Percentiles rank a stretch among this genome's conserved stretches.
Evolutionary conservation across 148 eudicot species (phyloP).

Genomic region (Pharnaceum exiguum): DNA sequence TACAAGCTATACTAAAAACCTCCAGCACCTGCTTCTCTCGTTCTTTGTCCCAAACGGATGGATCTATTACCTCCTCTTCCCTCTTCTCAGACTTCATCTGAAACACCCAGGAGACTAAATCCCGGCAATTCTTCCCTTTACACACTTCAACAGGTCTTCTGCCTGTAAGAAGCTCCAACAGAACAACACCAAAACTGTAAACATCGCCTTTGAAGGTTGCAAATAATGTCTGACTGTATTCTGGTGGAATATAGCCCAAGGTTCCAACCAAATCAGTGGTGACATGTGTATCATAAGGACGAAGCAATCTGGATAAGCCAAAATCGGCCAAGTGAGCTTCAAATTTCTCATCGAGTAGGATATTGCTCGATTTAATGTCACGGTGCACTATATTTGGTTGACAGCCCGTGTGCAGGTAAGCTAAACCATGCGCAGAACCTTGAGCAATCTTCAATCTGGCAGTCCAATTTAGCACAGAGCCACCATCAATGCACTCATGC

Average conservation of each 20-base stretch:
- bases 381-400: slow-evolving; percentile 77
- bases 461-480: slow-evolving; percentile 61
- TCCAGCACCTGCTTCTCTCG: slow-evolving; percentile 64
- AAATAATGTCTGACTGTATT: slow-evolving; percentile 74
- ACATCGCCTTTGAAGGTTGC: slow-evolving; percentile 98
- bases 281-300: slow-evolving; percentile 88
- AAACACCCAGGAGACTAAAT: slow-evolving; percentile 85
- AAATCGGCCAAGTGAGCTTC: slow-evolving; percentile 95
- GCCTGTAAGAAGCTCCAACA: slow-evolving; percentile 82
- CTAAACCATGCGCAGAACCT: slow-evolving; percentile 78
- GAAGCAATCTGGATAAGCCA: slow-evolving; percentile 72
- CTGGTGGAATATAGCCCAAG: slow-evolving; percentile 93
- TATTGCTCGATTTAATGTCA: slow-evolving; percentile 90
- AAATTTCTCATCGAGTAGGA: slow-evolving; percentile 72
- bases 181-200: slow-evolving; percentile 90
- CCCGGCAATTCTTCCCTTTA: slow-evolving; percentile 80
- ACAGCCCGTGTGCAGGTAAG: slow-evolving; percentile 61
- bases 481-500: slow-evolving; percentile 69
- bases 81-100: slow-evolving; percentile 72
- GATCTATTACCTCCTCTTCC: slow-evolving; percentile 68
- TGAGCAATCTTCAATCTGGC: slow-evolving; percentile 74
- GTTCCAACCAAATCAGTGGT: slow-evolving; percentile 96
- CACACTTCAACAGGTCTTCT: slow-evolving; percentile 86
- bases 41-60: slow-evolving; percentile 45
- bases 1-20: slow-evolving; percentile 71